A percentile compares a stretch with the other conserved stretches of the same genome.
phyloP scores from a whole-genome alignment of 2,329 filamentous ascomycete species.

The Aspergillus terreus region DNA sequence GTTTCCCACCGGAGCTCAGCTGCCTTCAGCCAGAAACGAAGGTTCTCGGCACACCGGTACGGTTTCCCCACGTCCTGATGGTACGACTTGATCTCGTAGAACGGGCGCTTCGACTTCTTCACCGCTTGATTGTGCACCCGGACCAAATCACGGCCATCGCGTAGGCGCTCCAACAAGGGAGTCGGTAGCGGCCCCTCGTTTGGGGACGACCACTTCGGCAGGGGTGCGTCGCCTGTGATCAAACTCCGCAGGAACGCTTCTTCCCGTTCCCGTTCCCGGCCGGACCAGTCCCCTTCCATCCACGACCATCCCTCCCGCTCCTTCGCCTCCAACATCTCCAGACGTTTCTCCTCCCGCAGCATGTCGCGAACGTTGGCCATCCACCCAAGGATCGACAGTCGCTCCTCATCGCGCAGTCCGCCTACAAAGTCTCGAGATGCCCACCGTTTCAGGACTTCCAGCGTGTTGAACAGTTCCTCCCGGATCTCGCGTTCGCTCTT shows the following conservation, averaged over 20 bases:
- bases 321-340: slow-evolving; percentile 69
- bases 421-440: slow-evolving; percentile 80
- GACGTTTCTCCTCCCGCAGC: slow-evolving; percentile 69
- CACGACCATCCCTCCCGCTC: slow-evolving; percentile 76
- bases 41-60: slow-evolving; percentile 88
- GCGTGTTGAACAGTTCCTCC: slow-evolving; percentile 75
- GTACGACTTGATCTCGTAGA: slow-evolving; percentile 82
- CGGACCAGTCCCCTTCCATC: slow-evolving; percentile 74
- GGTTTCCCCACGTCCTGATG: slow-evolving; percentile 94
- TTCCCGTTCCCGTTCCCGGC: slow-evolving; percentile 72
- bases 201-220: slow-evolving; percentile 67
- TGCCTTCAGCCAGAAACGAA: slow-evolving; percentile 94
- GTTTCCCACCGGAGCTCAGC: slow-evolving; percentile 92
- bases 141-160: slow-evolving; percentile 76
- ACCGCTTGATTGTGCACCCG: slow-evolving; percentile 87
- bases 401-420: slow-evolving; percentile 75
- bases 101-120: slow-evolving; percentile 76
- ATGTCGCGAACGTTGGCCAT: slow-evolving; percentile 73
- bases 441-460: slow-evolving; percentile 90
- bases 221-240: slow-evolving; percentile 50
- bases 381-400: slow-evolving; percentile 73
- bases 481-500: slow-evolving; percentile 83
- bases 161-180: slow-evolving; percentile 68
- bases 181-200: slow-evolving; percentile 50
- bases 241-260: slow-evolving; percentile 77